phyloP scores from a whole-genome alignment of 2,329 filamentous ascomycete species.

The Arachnomyces sp. region DNA sequence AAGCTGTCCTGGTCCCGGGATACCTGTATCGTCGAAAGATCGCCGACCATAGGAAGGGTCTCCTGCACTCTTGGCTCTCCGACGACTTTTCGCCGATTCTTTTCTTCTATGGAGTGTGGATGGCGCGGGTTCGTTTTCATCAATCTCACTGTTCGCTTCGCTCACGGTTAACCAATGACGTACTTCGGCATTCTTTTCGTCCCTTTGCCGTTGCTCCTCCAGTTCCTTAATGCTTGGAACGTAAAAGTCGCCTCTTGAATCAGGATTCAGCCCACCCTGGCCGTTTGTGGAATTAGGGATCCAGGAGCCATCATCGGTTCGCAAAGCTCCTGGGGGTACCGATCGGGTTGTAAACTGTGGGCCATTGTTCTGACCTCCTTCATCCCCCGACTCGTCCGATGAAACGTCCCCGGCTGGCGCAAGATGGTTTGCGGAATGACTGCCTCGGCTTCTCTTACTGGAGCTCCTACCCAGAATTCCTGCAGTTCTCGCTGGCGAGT shows the following conservation, averaged over 20 bases:
- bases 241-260: constrained; percentile 35
- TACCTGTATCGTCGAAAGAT: constrained; percentile 28
- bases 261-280: constrained; percentile 40
- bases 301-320: constrained; percentile 42
- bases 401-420: constrained; percentile 23
- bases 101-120: constrained; percentile 13
- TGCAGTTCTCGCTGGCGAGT: constrained; percentile 33
- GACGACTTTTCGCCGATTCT: constrained; percentile 22
- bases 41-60: constrained; percentile 19
- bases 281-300: constrained; percentile 28
- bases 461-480: constrained; percentile 12
- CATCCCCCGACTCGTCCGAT: constrained; percentile 19
- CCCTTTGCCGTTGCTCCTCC: constrained; percentile 36
- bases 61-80: constrained; percentile 40
- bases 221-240: constrained; percentile 45
- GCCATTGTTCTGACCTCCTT: constrained; percentile 14
- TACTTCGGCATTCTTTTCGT: constrained; percentile 47
- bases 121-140: constrained; percentile 18
- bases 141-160: constrained; percentile 36
- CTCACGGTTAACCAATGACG: constrained; percentile 46
- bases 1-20: constrained; percentile 46
- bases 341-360: constrained; percentile 12
- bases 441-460: constrained; percentile 22
- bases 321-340: constrained; percentile 17
- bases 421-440: constrained; percentile 29